Base-by-base conservation (phyloP, 2,329 filamentous ascomycete species). In the Hypocrella siamensis region DNA sequence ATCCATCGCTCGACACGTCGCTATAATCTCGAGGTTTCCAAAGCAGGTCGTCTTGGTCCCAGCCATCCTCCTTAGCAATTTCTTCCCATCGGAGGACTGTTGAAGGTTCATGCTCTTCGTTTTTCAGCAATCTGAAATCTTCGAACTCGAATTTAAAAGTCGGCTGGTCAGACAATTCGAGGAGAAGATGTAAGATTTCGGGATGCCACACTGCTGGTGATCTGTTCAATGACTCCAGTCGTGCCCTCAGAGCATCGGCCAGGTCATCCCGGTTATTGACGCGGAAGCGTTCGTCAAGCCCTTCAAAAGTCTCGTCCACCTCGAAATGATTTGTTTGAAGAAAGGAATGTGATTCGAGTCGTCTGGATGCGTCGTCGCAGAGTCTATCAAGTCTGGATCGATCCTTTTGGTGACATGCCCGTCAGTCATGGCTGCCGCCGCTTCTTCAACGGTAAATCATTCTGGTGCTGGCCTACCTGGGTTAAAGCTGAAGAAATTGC, bases 261-360 rank as follows among this genome's bases (percentile, higher is more conserved):
- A 94, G 59, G 25, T 72, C 73, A 44, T 94, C 86, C 38, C 81
- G 74, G 46, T 80, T 77, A 30, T 83, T 66, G 33, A 96, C 67
- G 19, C 75, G 70, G 44, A 94, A 90, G 43, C 88, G 85, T 57
- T 96, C 90, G 42, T 86, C 77, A 3, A 94, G 61, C 1, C 81
- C 81, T 30, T 72, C 61, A 2, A 88, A 61, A 22, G 65, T 66
- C 24, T 66, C 65, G 25, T 67, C 58, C 15, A 86, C 70, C 28
- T 80, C 74, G 46, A 86, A 86, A 41, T 82, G 79, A 45, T 88
- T 82, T 2, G 77, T 82, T 24, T 78, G 69, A 21, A 69, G 58
- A 48, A 70, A 72, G 29, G 54, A 67, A 41, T 74, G 62, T 19
- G 65, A 54, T 31, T 65, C 67, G 22, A 79, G 49, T 29, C 47